Percentiles rank a stretch among this genome's conserved stretches.
Evolutionary conservation across 352 stramenopile species (phyloP).

Genomic region (Pythium coloratum): DNA sequence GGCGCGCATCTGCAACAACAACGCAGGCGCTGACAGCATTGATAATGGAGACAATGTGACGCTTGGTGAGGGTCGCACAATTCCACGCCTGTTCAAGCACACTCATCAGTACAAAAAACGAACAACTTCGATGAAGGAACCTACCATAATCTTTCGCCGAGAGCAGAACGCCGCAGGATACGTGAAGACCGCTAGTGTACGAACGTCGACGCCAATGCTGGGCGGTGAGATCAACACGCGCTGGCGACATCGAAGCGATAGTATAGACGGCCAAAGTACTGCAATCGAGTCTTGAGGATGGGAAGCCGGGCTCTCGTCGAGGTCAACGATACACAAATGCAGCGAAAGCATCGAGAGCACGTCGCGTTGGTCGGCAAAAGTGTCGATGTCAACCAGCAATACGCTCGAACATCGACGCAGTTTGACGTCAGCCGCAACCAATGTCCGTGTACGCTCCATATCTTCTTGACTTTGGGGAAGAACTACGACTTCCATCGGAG

Average conservation of each 20-base stretch:
- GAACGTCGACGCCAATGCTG: constrained; percentile 11
- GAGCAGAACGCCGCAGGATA: constrained; percentile 66
- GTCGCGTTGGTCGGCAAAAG: constrained; percentile 1
- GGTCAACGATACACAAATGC: constrained; percentile 39
- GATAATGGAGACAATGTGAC: constrained; percentile 50
- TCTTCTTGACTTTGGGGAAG: neutral
- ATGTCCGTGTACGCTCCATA: neutral
- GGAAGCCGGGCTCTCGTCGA: neutral
- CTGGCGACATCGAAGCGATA: constrained; percentile 67
- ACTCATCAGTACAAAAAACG: neutral
- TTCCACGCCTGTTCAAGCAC: constrained; percentile 44
- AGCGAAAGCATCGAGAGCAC: constrained; percentile 8
- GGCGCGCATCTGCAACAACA: constrained; percentile 21
- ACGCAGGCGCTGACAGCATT: constrained; percentile 40
- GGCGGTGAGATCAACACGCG: constrained; percentile 51
- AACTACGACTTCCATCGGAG: constrained; percentile 7
- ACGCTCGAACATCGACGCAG: neutral
- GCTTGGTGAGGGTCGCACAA: constrained; percentile 45
- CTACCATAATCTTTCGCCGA: constrained; percentile 73
- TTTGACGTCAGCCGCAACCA: neutral
- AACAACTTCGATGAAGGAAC: constrained; percentile 1
- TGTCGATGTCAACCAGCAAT: constrained; percentile 6
- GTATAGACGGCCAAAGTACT: constrained; percentile 46
- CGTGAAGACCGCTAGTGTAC: constrained; percentile 61
- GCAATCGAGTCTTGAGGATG: constrained; percentile 26